These are phyloP conservation scores for Zygoascus hellenicus DNA, from an alignment of 1,139 yeast genomes.

Conservation along the genomic window DNA sequence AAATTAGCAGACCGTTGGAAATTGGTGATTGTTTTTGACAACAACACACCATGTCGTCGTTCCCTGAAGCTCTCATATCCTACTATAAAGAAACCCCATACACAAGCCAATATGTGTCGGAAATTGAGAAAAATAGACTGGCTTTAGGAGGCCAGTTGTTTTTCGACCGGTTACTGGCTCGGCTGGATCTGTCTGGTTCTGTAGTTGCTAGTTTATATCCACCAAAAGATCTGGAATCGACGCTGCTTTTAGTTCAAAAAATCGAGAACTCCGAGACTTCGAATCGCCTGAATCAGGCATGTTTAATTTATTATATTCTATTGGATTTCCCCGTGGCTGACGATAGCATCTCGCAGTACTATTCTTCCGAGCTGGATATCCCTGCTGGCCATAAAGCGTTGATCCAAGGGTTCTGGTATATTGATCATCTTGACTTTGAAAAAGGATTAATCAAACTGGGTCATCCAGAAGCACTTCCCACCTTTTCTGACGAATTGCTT, in stretches of 20 bases:
- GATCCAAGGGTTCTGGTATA: constrained; percentile 24
- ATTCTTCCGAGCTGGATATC: constrained; percentile 27
- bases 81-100: constrained; percentile 25
- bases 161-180: constrained; percentile 25
- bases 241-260: constrained; percentile 20
- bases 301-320: constrained; percentile 28
- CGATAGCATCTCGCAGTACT: constrained; percentile 27
- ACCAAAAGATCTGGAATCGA: constrained; percentile 20
- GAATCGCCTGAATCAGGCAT: constrained; percentile 19
- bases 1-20: no score
- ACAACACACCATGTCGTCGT: constrained; percentile 18
- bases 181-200: constrained; percentile 17
- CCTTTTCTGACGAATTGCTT: constrained; percentile 21
- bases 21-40: neutral
- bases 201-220: constrained; percentile 22
- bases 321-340: constrained; percentile 24
- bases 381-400: constrained; percentile 24
- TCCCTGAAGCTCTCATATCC: constrained; percentile 28
- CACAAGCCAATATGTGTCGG: constrained; percentile 9
- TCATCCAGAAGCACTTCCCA: constrained; percentile 23
- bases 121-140: constrained; percentile 14
- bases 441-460: constrained; percentile 21
- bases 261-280: constrained; percentile 19
- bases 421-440: constrained; percentile 21
- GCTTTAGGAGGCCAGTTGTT: constrained; percentile 21